Conservation (phyloP, 345 rosid species). For the Rubroshorea leprosula region DNA sequence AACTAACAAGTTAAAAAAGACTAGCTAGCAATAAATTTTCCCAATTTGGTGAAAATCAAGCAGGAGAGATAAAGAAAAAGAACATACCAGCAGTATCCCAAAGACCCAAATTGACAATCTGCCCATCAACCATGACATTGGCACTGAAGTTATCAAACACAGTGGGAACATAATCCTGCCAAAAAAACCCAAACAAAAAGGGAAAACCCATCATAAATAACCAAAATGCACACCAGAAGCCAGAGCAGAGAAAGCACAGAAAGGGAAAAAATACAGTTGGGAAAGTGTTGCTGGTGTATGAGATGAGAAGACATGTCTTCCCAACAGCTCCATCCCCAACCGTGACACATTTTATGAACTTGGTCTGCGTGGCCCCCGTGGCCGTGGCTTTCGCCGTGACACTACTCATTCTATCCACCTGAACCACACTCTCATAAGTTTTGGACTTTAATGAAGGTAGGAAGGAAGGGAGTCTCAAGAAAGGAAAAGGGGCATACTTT, state of each 20-base stretch:
- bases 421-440: background rate
- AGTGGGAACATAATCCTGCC: slow-evolving; percentile 66
- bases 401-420: slow-evolving; percentile 4
- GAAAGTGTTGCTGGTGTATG: slow-evolving; percentile 83
- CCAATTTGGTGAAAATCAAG: background rate
- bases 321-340: slow-evolving; percentile 97
- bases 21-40: no score
- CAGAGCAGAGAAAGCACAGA: background rate
- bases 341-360: slow-evolving; percentile 84
- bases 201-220: background rate
- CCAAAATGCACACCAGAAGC: background rate
- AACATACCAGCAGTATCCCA: slow-evolving; percentile 93
- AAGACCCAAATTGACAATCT: slow-evolving; percentile 72
- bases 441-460: background rate
- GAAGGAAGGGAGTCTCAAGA: background rate
- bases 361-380: slow-evolving; percentile 34
- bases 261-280: slow-evolving; percentile 44
- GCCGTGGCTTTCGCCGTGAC: slow-evolving; percentile 3
- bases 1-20: slow-evolving; percentile 2
- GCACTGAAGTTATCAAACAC: slow-evolving; percentile 94
- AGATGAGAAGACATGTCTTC: slow-evolving; percentile 84
- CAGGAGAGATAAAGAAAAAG: slow-evolving; percentile 10
- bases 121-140: slow-evolving; percentile 82
- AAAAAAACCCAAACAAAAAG: background rate
- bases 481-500: slow-evolving; percentile 2